A percentile compares a stretch with the other conserved stretches of the same genome.
These are phyloP conservation scores for Aureobasidium sp. DNA, from an alignment of 2,329 filamentous ascomycete species.

Conservation along the genomic window DNA sequence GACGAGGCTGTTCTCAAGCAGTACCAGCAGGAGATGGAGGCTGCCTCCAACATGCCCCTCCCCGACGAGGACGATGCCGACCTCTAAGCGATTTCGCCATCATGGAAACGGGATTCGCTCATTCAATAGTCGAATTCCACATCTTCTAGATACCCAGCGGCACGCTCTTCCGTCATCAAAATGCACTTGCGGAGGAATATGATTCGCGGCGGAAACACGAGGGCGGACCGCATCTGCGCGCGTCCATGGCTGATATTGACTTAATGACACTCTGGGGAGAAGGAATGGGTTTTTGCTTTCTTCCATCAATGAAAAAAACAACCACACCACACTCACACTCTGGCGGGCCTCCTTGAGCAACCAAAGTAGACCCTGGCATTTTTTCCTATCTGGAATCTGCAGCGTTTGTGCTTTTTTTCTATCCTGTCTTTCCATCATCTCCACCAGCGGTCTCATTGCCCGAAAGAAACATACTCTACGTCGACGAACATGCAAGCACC, in stretches of 20 bases:
- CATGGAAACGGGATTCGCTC: neutral
- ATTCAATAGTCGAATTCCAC: neutral
- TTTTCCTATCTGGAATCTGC: slow-evolving; percentile 6
- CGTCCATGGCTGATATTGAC: slow-evolving; percentile 8
- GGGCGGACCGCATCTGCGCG: slow-evolving; percentile 3
- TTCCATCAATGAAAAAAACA: slow-evolving; percentile 10
- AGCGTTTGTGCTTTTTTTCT: slow-evolving; percentile 9
- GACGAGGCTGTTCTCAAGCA: slow-evolving; percentile 71
- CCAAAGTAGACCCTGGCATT: slow-evolving; percentile 10
- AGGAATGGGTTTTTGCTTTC: slow-evolving; percentile 8
- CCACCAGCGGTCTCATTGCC: neutral
- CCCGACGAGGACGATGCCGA: slow-evolving; percentile 86
- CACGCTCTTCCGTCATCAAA: slow-evolving; percentile 6
- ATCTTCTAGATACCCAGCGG: neutral
- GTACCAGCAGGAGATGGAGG: slow-evolving; percentile 84
- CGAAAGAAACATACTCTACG: neutral
- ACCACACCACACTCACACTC: neutral
- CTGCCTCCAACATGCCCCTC: slow-evolving; percentile 72
- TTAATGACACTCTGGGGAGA: slow-evolving; percentile 2
- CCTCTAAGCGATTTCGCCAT: slow-evolving; percentile 33
- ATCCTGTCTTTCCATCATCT: neutral
- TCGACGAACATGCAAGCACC: neutral
- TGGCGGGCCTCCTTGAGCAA: neutral
- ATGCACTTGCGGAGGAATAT: neutral
- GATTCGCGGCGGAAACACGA: neutral